Percentiles rank a stretch among this genome's conserved stretches.
Evolutionary conservation across 208 protist species (phyloP).

Genomic region (Trypanosoma conorhini): DNA sequence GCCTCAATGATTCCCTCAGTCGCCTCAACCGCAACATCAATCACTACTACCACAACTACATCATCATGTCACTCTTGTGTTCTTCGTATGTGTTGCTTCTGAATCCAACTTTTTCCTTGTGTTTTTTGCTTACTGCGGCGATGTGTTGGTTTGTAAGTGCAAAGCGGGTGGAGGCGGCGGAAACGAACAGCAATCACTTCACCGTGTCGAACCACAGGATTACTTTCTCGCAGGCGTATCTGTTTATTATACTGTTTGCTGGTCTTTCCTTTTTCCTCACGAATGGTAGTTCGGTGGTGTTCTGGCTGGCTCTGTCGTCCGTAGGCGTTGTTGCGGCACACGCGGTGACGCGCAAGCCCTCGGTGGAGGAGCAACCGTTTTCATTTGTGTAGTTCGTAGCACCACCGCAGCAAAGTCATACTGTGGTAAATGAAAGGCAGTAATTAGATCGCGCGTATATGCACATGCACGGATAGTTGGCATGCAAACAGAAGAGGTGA

Average conservation of each 20-base stretch:
- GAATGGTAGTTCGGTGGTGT: slow-evolving; percentile 78
- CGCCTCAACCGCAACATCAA: slow-evolving; percentile 75
- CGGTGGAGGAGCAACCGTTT: slow-evolving; percentile 52
- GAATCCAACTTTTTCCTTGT: slow-evolving; percentile 78
- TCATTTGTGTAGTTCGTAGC: slow-evolving; percentile 41
- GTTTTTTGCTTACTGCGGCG: slow-evolving; percentile 36
- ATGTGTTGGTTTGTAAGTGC: slow-evolving; percentile 55
- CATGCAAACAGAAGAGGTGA: no score
- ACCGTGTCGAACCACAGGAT: slow-evolving; percentile 28
- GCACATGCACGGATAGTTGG: not conserved
- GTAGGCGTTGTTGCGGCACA: slow-evolving; percentile 59
- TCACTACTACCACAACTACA: slow-evolving; percentile 91
- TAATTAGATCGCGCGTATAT: not conserved
- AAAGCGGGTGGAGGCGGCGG: slow-evolving; percentile 26
- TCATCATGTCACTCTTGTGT: slow-evolving; percentile 75
- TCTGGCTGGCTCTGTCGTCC: slow-evolving; percentile 79
- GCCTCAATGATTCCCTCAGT: slow-evolving; percentile 54
- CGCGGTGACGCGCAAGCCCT: slow-evolving; percentile 56
- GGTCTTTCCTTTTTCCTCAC: slow-evolving; percentile 78
- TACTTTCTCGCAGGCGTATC: slow-evolving; percentile 64
- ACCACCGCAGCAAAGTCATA: not conserved
- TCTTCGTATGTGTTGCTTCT: slow-evolving; percentile 79
- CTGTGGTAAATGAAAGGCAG: not conserved
- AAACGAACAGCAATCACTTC: slow-evolving; percentile 36
- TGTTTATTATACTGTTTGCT: slow-evolving; percentile 53